Evolutionary conservation across 345 rosid species (phyloP).

Genomic region (Acer campestre): DNA sequence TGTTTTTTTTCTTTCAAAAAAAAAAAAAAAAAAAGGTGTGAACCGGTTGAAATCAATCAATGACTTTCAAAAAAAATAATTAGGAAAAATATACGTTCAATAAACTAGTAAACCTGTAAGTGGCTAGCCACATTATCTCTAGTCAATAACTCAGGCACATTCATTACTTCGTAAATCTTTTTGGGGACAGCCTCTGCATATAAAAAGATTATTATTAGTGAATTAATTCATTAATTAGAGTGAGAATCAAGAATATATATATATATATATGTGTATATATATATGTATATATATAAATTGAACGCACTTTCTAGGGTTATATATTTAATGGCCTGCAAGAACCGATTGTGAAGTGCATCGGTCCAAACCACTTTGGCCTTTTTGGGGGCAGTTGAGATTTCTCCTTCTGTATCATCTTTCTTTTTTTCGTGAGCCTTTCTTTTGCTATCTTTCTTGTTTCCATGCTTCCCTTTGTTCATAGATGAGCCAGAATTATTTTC

Average conservation of each 20-base stretch:
- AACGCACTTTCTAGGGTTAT: conserved; percentile 69
- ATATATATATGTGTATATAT: too few relatives aligned
- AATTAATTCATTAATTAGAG: background rate
- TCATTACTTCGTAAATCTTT: conserved; percentile 72
- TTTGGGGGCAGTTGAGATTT: conserved; percentile 27
- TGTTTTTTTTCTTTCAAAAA: too few relatives aligned
- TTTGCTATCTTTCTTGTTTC: background rate
- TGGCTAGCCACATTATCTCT: conserved; percentile 86
- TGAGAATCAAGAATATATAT: too few relatives aligned
- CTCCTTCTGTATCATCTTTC: conserved; percentile 19
- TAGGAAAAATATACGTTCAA: background rate
- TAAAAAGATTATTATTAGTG: background rate
- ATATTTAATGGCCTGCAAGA: conserved; percentile 59
- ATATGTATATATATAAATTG: background rate
- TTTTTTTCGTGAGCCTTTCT: conserved; percentile 16
- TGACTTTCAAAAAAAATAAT: background rate
- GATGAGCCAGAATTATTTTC: conserved; percentile 18
- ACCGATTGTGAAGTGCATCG: conserved; percentile 54
- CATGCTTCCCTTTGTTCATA: conserved; percentile 6
- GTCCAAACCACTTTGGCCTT: conserved; percentile 72
- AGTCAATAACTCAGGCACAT: conserved; percentile 53
- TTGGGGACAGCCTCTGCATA: conserved; percentile 77
- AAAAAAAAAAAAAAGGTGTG: background rate
- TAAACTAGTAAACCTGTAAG: conserved; percentile 53
- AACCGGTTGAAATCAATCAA: background rate